phyloP scores from a whole-genome alignment of 1,284 basidiomycete species.

The Ceratobasidium sp. region DNA sequence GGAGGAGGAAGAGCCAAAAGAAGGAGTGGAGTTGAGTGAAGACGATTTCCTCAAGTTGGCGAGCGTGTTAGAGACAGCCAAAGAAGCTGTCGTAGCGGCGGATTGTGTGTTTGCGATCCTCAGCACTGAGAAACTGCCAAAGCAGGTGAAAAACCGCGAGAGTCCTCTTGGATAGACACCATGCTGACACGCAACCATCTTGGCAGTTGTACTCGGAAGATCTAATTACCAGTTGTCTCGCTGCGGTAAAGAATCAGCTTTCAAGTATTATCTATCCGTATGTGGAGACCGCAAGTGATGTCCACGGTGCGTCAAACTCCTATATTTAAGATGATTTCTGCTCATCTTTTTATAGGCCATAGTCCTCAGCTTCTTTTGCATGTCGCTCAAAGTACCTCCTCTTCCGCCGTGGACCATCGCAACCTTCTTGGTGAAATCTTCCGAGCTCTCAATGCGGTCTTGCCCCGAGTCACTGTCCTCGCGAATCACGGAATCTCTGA shows the following conservation, averaged over 20 bases:
- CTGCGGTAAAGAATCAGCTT: constrained; percentile 81
- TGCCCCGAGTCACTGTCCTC: constrained; percentile 75
- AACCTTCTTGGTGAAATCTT: constrained; percentile 72
- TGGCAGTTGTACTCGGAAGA: constrained; percentile 90
- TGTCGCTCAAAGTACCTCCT: constrained; percentile 61
- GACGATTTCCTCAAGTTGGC: constrained; percentile 65
- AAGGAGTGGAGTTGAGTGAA: constrained; percentile 58
- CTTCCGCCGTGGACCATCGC: constrained; percentile 60
- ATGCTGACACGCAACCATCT: constrained; percentile 22
- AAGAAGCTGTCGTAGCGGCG: constrained; percentile 79
- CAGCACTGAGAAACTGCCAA: constrained; percentile 79
- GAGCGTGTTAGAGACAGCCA: constrained; percentile 65
- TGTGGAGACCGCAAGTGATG: constrained; percentile 73
- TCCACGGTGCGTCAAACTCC: constrained; percentile 52
- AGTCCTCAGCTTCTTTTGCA: constrained; percentile 65
- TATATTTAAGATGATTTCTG: background rate
- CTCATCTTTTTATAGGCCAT: constrained; percentile 47
- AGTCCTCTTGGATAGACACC: background rate
- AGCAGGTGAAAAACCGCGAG: constrained; percentile 70
- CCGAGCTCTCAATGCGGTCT: constrained; percentile 70
- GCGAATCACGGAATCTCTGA: constrained; percentile 83
- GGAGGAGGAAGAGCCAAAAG: constrained; percentile 49
- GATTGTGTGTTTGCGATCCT: constrained; percentile 84
- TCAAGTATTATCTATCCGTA: constrained; percentile 86
- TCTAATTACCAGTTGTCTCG: constrained; percentile 81